Evolutionary conservation across 1,139 yeast species (phyloP), one percentile per base, ranked within the genome.

Genomic region (Debaryomycetaceae sp.): DNA sequence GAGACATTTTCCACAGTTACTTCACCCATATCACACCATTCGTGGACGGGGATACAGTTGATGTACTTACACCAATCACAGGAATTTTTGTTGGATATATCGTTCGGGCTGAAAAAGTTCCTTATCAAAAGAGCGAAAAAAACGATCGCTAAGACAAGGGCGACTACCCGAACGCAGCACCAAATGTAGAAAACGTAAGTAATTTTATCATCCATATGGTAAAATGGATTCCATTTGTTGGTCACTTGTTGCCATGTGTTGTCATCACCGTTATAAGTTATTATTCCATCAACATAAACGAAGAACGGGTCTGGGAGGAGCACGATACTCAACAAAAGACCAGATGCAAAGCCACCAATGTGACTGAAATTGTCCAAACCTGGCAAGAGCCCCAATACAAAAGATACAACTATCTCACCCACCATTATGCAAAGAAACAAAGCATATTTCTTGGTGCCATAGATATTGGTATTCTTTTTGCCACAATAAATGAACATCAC

Each of bases 301-400:
- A 76, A 69, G 53, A 72, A 66, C 3, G 93, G 93, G 49, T 82
- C 84, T 39, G 81, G 72, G 34, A 85, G 57, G n/a, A 84, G 53
- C 1, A 77, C 63, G 0, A 81, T 58, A 1, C 86, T 81, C 34
- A 72, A 53, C 24, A 81, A 61, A 1, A 82, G 41, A 0, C 93
- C 93, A 65, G 81, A 66, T 24, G 82, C 78, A 62, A 84, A 84
- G 4, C 93, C 93, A 5, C 93, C 93, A 51, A 85, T 77, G 59
- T 85, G 93, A 44, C 87, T 78, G 58, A 85, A 85, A 59, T 85
- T 85, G 61, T 85, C 93, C 44, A 85, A 62, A 0, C 93, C 93
- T 0, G 93, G 93, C 17, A 85, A 64, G 31, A 85, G 65, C 0
- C 93, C 93, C 24, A 85, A 63, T 2, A 78, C 87, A 45, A 85